phyloP scores from a whole-genome alignment of 441 rosid genomes.

The Daphne laureola region DNA sequence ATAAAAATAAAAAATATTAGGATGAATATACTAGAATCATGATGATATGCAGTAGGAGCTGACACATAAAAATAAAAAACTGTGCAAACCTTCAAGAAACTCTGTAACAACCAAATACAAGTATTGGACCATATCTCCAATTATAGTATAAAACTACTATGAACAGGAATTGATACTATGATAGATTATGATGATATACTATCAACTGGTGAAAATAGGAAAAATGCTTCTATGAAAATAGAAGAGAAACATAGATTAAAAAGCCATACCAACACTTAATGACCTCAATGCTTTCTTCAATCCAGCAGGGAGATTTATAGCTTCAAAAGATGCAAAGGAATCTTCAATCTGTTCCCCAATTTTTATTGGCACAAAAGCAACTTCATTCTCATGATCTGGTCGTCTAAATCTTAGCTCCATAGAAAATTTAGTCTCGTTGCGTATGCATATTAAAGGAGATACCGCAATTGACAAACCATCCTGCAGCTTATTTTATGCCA shows the following conservation, averaged over 20 bases:
- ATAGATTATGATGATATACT: too few relatives aligned
- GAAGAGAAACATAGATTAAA: slow-evolving; percentile 13
- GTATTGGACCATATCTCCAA: too few relatives aligned
- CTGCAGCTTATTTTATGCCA: slow-evolving; percentile 27
- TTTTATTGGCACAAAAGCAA: slow-evolving; percentile 57
- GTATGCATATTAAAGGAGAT: slow-evolving; percentile 84
- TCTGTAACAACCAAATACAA: too few relatives aligned
- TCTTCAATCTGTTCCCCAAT: slow-evolving; percentile 84
- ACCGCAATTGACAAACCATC: slow-evolving; percentile 79
- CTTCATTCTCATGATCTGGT: slow-evolving; percentile 53
- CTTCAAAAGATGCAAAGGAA: slow-evolving; percentile 77
- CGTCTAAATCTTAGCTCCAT: slow-evolving; percentile 80
- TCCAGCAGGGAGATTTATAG: slow-evolving; percentile 70
- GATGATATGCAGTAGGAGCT: too few relatives aligned
- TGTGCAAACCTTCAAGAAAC: too few relatives aligned
- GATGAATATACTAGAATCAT: too few relatives aligned
- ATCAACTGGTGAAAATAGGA: neutral
- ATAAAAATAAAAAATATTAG: too few relatives aligned
- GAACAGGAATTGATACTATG: too few relatives aligned
- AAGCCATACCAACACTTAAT: slow-evolving; percentile 74
- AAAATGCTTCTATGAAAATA: slow-evolving; percentile 4
- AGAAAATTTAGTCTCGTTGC: slow-evolving; percentile 75
- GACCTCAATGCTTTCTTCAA: slow-evolving; percentile 76
- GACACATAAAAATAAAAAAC: too few relatives aligned
- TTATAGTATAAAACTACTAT: too few relatives aligned